Evolutionary conservation across 257 asterid species (phyloP), one percentile per base, ranked within the genome.

Genomic region (Solanum boliviense): DNA sequence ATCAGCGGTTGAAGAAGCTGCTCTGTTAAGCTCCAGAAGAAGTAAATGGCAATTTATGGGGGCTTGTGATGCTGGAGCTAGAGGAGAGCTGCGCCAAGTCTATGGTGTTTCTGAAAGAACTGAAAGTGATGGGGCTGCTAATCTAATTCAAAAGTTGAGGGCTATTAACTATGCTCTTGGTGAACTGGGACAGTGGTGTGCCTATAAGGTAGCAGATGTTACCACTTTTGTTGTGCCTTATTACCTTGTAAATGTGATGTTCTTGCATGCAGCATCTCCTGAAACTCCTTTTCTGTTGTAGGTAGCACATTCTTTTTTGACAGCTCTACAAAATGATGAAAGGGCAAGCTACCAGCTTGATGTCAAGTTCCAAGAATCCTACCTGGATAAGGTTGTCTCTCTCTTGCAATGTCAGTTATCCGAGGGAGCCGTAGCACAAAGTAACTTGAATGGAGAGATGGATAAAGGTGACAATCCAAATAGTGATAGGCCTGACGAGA

Each of bases 21-120:
- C 99, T 82, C 96, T 95, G 86, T 92, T 96, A 89, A 97, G 99
- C 92, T 93, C 96, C 89, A 91, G 98, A 91, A 95, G 93, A 94
- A 97, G 99, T 89, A 97, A 97, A 91, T 97, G 99, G 99, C 99
- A 97, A 81, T 97, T 95, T 89, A 95, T 97, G 99, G 99, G 99
- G 85, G 99, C 99, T 72, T 92, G 99, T 89, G 99, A 97, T 94
- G 99, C 99, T 92, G 99, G 99, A 79, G 94, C 95, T 75, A 97
- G 94, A 94, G 99, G 94, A 82, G 99, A 93, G 93, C 87, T 96
- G 87, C 98, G 98, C 76, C 99, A 95, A 89, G 98, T 96, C 52
- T 97, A 97, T 91, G 99, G 99, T 90, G 98, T 97, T 72, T 96
- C 99, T 90, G 99, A 97, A 91, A 94, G 99, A 88, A 96, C 99